Base-by-base conservation (phyloP, 352 stramenopile genomes). In the Phytopythium cucurbitacearum region DNA sequence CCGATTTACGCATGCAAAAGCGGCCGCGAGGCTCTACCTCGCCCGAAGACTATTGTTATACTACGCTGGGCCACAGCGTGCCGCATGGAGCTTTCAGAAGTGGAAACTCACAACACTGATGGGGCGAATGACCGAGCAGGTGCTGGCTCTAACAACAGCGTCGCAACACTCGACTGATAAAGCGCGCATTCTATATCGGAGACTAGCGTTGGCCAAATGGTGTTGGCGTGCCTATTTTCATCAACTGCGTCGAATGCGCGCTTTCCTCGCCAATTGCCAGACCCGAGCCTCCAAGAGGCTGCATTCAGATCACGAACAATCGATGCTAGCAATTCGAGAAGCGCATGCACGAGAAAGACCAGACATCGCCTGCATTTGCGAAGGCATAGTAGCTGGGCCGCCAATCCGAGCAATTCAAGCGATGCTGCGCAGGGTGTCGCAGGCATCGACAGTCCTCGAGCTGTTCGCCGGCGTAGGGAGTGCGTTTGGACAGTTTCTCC, bases 161-260 rank as follows among this genome's bases (percentile, higher is more conserved):
- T 28, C 21, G 21, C 21, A 28, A 28, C 21, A 28, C 21, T 28
- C 21, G 21, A 28, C 21, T 28, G 21, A 28, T 28, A 28, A 28
- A 28, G 21, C 21, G 21, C 45, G 45, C 12, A 40, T 51, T 4
- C n/a, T 40, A 28, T 28, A 28, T 28, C 21, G 59, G 35, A 50
- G 38, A 39, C 42, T 79, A 34, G 5, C 36, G 5, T 39, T 85
- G 0, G 61, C 60, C 0, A 81, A 78, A 43, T 80, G 66, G 66
- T 72, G 60, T 12, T 89, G 79, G 79, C 62, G 57, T 48, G 68
- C 74, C 7, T 87, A 89, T 43, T n/a, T 59, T 3, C 41, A 56
- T 9, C 62, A 63, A 0, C 51, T 79, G 13, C 35, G 61, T 0
- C 45, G 59, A 16, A 67, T 89, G 54, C 51, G 67, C 21, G 33